Evolutionary conservation across 768 basidiomycete species (phyloP).

Genomic region (Chalciporus pseudorubinellus): DNA sequence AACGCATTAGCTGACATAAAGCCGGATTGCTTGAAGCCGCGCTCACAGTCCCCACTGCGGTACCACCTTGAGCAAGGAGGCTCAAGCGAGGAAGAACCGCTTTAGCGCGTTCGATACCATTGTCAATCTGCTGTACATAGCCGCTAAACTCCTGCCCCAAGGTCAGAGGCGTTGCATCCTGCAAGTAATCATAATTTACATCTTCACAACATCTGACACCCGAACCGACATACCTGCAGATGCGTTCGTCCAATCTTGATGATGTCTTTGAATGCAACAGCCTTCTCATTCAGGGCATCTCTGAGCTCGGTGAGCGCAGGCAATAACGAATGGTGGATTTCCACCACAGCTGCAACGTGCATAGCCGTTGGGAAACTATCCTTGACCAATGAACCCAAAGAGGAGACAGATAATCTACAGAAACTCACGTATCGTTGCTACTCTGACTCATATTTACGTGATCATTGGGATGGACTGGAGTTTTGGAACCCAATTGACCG

Average conservation of each 20-base stretch:
- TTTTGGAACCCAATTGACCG: slow-evolving; percentile 93
- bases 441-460: slow-evolving; percentile 99
- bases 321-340: slow-evolving; percentile 74
- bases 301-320: slow-evolving; percentile 85
- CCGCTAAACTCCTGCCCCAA: slow-evolving; percentile 99
- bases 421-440: slow-evolving; percentile 91
- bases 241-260: slow-evolving; percentile 99
- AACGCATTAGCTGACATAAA: not conserved
- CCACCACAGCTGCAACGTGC: slow-evolving; percentile 95
- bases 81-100: slow-evolving; percentile 81
- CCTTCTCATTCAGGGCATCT: slow-evolving; percentile 80
- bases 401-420: not conserved
- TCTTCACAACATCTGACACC: not conserved
- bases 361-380: slow-evolving; percentile 95
- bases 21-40: not conserved
- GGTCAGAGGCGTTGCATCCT: slow-evolving; percentile 97
- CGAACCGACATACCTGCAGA: slow-evolving; percentile 55
- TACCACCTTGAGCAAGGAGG: slow-evolving; percentile 94
- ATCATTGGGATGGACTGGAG: slow-evolving; percentile 97
- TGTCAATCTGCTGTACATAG: slow-evolving; percentile 91
- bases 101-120: slow-evolving; percentile 84
- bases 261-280: slow-evolving; percentile 81
- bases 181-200: slow-evolving; percentile 8
- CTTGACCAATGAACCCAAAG: not conserved
- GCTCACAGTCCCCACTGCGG: slow-evolving; percentile 94